These are phyloP conservation scores for Suillus plorans DNA, from an alignment of 768 basidiomycete genomes.

Conservation along the genomic window DNA sequence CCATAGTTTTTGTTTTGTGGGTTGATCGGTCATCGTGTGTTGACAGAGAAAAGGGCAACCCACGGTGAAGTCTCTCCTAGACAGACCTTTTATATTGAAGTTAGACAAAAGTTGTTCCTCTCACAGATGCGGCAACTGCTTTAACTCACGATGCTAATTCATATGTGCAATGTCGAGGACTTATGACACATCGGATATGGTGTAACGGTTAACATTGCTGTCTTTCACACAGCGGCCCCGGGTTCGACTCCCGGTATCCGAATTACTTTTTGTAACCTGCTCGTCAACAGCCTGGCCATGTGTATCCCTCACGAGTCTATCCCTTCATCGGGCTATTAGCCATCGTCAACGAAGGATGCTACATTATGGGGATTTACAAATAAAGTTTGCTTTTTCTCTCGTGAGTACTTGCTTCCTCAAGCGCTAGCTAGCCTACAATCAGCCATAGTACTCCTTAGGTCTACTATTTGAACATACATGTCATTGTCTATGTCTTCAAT, in stretches of 20 bases:
- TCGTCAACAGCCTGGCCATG: too few relatives aligned
- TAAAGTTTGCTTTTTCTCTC: too few relatives aligned
- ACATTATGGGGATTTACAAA: too few relatives aligned
- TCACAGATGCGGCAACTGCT: not conserved
- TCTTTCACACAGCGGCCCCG: conserved; percentile 22
- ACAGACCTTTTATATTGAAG: not conserved
- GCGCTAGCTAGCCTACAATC: too few relatives aligned
- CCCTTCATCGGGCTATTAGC: too few relatives aligned
- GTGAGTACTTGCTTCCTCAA: too few relatives aligned
- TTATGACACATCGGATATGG: conserved; percentile 13
- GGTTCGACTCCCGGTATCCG: conserved; percentile 22
- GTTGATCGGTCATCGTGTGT: conserved; percentile 37
- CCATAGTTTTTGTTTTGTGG: conserved; percentile 77
- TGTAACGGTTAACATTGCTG: conserved; percentile 22
- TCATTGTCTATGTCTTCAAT: too few relatives aligned
- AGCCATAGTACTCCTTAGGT: too few relatives aligned
- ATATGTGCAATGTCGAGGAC: not conserved
- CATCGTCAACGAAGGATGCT: too few relatives aligned
- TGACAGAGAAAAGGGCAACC: not conserved
- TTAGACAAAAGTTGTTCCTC: not conserved
- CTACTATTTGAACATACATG: too few relatives aligned
- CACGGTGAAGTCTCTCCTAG: not conserved
- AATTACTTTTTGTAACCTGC: conserved; percentile 9
- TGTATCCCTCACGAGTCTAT: too few relatives aligned
- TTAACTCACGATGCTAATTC: not conserved